Percentiles rank a stretch among this genome's conserved stretches.
Evolutionary conservation across 2,329 filamentous ascomycete genomes (phyloP).

Genomic region (Cryoendolithus antarcticus): DNA sequence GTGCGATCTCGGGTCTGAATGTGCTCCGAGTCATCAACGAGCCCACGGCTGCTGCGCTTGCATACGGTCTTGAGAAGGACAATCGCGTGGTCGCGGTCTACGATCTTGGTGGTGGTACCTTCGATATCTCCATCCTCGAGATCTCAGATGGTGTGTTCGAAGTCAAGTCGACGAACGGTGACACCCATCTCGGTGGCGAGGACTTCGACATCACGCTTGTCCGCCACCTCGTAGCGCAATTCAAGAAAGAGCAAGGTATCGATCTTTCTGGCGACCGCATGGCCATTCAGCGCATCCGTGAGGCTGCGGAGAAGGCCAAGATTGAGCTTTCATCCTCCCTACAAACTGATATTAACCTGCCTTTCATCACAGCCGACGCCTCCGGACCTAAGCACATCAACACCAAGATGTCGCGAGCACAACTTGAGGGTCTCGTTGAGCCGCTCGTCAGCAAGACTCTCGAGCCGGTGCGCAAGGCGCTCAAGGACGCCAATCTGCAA

Average conservation of each 20-base stretch:
- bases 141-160: slow-evolving; percentile 98
- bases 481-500: slow-evolving; percentile 87
- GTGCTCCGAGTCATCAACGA: slow-evolving; percentile 97
- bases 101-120: slow-evolving; percentile 96
- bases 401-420: slow-evolving; percentile 79
- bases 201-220: slow-evolving; percentile 95
- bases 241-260: slow-evolving; percentile 90
- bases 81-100: slow-evolving; percentile 89
- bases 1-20: slow-evolving; percentile 90
- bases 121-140: slow-evolving; percentile 96
- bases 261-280: slow-evolving; percentile 88
- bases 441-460: slow-evolving; percentile 76
- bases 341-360: slow-evolving; percentile 95
- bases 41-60: slow-evolving; percentile 88
- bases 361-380: slow-evolving; percentile 94
- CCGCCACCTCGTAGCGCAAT: slow-evolving; percentile 83
- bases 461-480: slow-evolving; percentile 87
- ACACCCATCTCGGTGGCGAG: slow-evolving; percentile 95
- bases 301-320: slow-evolving; percentile 98
- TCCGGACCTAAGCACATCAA: slow-evolving; percentile 98
- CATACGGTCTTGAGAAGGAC: slow-evolving; percentile 94
- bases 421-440: slow-evolving; percentile 87
- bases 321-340: slow-evolving; percentile 92
- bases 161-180: slow-evolving; percentile 98
- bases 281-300: slow-evolving; percentile 97